Percentiles rank a stretch among this genome's conserved stretches.
Evolutionary conservation across 139 green algal genomes (phyloP).

Genomic region (Coelastrella sp.): DNA sequence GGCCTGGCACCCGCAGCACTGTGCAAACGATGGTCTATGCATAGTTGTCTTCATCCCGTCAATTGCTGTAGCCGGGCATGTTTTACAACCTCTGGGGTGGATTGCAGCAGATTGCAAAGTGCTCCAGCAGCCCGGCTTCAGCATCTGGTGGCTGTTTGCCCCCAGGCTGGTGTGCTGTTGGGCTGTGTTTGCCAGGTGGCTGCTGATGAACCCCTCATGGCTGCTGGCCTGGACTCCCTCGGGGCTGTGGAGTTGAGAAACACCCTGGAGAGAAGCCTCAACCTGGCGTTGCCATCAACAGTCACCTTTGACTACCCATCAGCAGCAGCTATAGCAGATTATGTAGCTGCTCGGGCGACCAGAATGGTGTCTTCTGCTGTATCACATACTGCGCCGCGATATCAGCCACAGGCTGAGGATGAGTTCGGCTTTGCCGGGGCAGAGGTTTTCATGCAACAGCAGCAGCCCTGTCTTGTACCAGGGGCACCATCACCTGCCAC

Average conservation of each 20-base stretch:
- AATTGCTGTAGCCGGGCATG: too few relatives aligned
- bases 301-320: conserved; percentile 82
- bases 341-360: background rate
- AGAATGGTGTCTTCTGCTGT: conserved; percentile 34
- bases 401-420: conserved; percentile 47
- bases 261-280: conserved; percentile 57
- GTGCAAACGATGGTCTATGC: background rate
- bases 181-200: conserved; percentile 34
- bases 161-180: too few relatives aligned
- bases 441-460: background rate
- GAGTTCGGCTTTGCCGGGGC: conserved; percentile 22
- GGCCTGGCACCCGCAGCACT: background rate
- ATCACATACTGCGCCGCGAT: background rate
- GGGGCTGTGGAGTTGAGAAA: conserved; percentile 73
- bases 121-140: too few relatives aligned
- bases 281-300: conserved; percentile 71
- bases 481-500: background rate
- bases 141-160: too few relatives aligned
- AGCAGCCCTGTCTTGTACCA: background rate
- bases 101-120: too few relatives aligned
- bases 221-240: conserved; percentile 72
- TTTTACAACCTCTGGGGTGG: too few relatives aligned
- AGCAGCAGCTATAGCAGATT: conserved; percentile 54
- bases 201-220: conserved; percentile 70
- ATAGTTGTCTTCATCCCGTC: too few relatives aligned